A percentile compares a stretch with the other conserved stretches of the same genome.
Evolutionary conservation across 257 asterid species (phyloP).

Genomic region (Paulownia fortunei): DNA sequence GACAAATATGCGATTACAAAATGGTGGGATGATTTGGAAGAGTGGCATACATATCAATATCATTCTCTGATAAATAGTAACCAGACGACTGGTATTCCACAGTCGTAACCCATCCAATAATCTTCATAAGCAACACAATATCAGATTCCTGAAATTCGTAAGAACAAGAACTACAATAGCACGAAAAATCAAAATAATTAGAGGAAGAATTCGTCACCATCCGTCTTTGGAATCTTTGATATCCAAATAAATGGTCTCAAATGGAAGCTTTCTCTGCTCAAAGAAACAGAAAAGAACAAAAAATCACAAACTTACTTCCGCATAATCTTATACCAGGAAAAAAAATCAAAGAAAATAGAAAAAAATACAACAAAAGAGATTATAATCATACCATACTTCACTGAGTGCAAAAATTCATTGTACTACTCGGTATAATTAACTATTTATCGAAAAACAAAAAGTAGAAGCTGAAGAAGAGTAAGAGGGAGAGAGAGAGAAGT

Average conservation of each 20-base stretch:
- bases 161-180: background rate
- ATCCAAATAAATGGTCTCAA: slow-evolving; percentile 74
- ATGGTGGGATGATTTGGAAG: background rate
- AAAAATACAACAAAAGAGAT: background rate
- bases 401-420: background rate
- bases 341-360: background rate
- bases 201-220: slow-evolving; percentile 54
- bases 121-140: background rate
- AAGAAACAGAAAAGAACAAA: slow-evolving; percentile 20
- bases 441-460: background rate
- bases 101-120: background rate
- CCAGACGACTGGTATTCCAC: background rate
- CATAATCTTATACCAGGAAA: background rate
- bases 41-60: background rate
- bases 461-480: background rate
- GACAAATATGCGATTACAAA: background rate
- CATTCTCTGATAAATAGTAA: slow-evolving; percentile 13
- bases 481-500: background rate
- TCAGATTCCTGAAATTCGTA: background rate
- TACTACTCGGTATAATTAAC: background rate
- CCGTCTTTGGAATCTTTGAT: slow-evolving; percentile 70
- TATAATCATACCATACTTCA: background rate
- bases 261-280: slow-evolving; percentile 91
- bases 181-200: background rate
- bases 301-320: slow-evolving; percentile 5